Percentiles rank a stretch among this genome's conserved stretches.
These are phyloP conservation scores for Fusarium mexicanum DNA, from an alignment of 2,329 filamentous ascomycete species.

Conservation along the genomic window DNA sequence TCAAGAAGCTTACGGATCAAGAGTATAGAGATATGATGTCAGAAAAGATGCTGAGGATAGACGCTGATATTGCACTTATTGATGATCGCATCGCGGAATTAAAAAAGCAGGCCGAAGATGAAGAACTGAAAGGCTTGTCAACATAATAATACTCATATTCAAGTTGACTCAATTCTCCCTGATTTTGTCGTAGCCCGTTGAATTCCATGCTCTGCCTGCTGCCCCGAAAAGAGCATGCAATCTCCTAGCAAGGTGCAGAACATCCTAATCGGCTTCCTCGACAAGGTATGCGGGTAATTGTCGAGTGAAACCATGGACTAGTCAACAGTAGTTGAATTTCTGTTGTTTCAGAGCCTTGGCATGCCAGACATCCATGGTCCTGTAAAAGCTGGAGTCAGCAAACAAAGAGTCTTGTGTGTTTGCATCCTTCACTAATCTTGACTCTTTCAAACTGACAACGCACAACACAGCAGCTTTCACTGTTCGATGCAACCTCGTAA, in stretches of 20 bases:
- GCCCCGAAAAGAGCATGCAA: background rate
- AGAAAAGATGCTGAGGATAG: slow-evolving; percentile 75
- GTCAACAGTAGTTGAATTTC: background rate
- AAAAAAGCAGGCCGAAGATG: slow-evolving; percentile 22
- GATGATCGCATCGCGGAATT: slow-evolving; percentile 74
- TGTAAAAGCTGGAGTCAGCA: background rate
- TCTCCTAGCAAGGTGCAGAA: slow-evolving; percentile 7
- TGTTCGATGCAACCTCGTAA: background rate
- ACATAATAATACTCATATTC: slow-evolving; percentile 4
- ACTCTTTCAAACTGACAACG: background rate
- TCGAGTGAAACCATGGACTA: background rate
- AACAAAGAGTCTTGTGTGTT: background rate
- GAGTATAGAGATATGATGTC: slow-evolving; percentile 77
- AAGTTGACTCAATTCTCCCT: background rate
- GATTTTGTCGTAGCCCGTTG: background rate
- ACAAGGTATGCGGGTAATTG: background rate
- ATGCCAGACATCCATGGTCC: background rate
- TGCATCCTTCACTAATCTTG: background rate
- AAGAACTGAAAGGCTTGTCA: slow-evolving; percentile 13
- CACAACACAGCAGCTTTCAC: background rate
- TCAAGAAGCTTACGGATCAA: slow-evolving; percentile 75
- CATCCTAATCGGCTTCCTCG: background rate
- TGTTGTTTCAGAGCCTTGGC: background rate
- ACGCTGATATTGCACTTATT: slow-evolving; percentile 80
- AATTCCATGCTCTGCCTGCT: background rate